Evolutionary conservation across 306 rosid species (phyloP).

Genomic region (Inga laurina): DNA sequence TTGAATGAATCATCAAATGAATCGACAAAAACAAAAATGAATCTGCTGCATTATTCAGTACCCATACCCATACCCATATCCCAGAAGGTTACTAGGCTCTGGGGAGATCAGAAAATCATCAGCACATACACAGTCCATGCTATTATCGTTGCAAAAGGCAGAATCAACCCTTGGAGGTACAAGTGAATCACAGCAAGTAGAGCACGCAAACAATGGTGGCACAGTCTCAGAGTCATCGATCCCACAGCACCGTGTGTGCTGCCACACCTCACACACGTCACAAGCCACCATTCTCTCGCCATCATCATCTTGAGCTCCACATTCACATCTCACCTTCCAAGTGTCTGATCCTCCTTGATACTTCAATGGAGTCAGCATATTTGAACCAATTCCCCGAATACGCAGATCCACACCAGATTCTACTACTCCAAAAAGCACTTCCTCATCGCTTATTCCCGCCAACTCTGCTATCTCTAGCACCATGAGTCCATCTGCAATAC

Average conservation of each 20-base stretch:
- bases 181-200: slow-evolving; percentile 60
- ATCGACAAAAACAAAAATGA: background rate
- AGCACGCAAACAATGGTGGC: slow-evolving; percentile 72
- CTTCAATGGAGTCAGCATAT: slow-evolving; percentile 49
- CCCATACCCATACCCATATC: slow-evolving; percentile 40
- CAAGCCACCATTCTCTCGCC: slow-evolving; percentile 95
- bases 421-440: slow-evolving; percentile 62
- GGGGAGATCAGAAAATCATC: slow-evolving; percentile 36
- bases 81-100: slow-evolving; percentile 34
- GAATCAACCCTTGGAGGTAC: slow-evolving; percentile 48
- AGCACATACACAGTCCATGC: slow-evolving; percentile 37
- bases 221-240: slow-evolving; percentile 66
- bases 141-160: background rate
- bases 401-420: slow-evolving; percentile 65
- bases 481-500: slow-evolving; percentile 54
- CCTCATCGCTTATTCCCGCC: slow-evolving; percentile 50
- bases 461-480: slow-evolving; percentile 64
- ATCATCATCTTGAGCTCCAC: slow-evolving; percentile 88
- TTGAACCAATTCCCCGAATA: slow-evolving; percentile 59
- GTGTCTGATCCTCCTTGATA: slow-evolving; percentile 71
- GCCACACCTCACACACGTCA: slow-evolving; percentile 90
- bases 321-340: slow-evolving; percentile 79
- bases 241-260: slow-evolving; percentile 76
- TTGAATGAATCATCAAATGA: background rate
- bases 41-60: slow-evolving; percentile 21